Percentiles rank a stretch among this genome's conserved stretches.
Conservation (phyloP, 805 yeast species). For the Kockiozyma suomiensis region DNA sequence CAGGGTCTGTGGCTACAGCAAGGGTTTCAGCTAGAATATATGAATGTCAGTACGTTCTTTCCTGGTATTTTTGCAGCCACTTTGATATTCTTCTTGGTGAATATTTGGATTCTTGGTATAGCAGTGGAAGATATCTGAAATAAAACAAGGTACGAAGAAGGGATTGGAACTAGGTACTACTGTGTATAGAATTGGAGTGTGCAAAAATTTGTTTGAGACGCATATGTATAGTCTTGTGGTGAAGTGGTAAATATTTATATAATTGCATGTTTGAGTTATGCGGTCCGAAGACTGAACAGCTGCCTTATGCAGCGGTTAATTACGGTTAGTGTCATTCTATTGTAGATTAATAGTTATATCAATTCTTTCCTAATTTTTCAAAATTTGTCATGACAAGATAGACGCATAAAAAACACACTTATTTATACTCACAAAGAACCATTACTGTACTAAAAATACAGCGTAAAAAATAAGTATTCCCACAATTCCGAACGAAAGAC, state of each 20-base stretch:
- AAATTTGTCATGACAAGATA: background rate
- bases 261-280: background rate
- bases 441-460: background rate
- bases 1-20: constrained; percentile 79
- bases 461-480: constrained; percentile 4
- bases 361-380: background rate
- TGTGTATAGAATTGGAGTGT: background rate
- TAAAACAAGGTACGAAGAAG: background rate
- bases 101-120: constrained; percentile 61
- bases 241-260: background rate
- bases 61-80: constrained; percentile 61
- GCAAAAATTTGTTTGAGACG: background rate
- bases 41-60: constrained; percentile 66
- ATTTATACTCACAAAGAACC: too few species aligned
- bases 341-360: background rate
- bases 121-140: constrained; percentile 52
- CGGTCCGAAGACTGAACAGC: background rate
- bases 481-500: constrained; percentile 1
- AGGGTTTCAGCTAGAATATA: constrained; percentile 80
- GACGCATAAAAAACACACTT: background rate
- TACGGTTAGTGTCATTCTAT: background rate
- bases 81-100: constrained; percentile 59
- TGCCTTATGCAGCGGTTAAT: background rate
- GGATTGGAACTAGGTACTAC: background rate
- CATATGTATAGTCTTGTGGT: background rate